A percentile compares a stretch with the other conserved stretches of the same genome.
Conservation (phyloP, 1,284 basidiomycete genomes). For the Sporisorium sorghi region DNA sequence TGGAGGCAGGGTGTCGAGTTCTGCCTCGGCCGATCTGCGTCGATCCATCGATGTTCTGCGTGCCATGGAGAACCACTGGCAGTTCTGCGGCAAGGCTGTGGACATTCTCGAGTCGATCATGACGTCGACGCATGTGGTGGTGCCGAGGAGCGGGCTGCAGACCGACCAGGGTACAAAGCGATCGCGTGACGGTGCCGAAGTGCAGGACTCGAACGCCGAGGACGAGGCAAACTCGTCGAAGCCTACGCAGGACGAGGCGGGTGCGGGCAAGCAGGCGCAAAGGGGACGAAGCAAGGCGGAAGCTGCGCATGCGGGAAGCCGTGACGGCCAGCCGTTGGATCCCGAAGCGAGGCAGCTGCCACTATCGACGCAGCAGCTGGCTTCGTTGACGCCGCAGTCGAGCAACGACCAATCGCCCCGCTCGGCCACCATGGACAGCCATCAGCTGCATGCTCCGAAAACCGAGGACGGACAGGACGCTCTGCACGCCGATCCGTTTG, state of each 20-base stretch:
- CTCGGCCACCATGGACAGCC: conserved; percentile 6
- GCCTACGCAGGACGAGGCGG: neutral
- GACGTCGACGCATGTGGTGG: conserved; percentile 35
- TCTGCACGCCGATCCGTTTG: conserved; percentile 18
- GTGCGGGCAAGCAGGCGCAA: neutral
- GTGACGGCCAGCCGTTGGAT: conserved; percentile 17
- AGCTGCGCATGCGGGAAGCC: conserved; percentile 10
- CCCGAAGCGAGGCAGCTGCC: conserved; percentile 39
- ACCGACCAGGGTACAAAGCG: conserved; percentile 48
- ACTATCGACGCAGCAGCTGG: conserved; percentile 46
- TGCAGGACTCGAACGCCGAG: conserved; percentile 14
- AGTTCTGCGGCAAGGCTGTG: conserved; percentile 47
- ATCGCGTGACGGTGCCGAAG: conserved; percentile 22
- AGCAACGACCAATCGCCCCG: conserved; percentile 35
- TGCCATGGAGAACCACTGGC: conserved; percentile 51
- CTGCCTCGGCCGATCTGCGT: conserved; percentile 52
- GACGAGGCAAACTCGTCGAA: conserved; percentile 2
- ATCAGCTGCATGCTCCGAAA: neutral
- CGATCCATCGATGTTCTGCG: conserved; percentile 55
- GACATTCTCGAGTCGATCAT: conserved; percentile 53
- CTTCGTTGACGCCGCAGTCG: conserved; percentile 28
- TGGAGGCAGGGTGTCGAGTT: conserved; percentile 50
- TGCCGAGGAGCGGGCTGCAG: conserved; percentile 15
- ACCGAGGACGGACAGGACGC: neutral
- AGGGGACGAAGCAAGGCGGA: conserved; percentile 9